Conservation (phyloP, 352 stramenopile species). For the Thalassiosira mediterranea region DNA sequence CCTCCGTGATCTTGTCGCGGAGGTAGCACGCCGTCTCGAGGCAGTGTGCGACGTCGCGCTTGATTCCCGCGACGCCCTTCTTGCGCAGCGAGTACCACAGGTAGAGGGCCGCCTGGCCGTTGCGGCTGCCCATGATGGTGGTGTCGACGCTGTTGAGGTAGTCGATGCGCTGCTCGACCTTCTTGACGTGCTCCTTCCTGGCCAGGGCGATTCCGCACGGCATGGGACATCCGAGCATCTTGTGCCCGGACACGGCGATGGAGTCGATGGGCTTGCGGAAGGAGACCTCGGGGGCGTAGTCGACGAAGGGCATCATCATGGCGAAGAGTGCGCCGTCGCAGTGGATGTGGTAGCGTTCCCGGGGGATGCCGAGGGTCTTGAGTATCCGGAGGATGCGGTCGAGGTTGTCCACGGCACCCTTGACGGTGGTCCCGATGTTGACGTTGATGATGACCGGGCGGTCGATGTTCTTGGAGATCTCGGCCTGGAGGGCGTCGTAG, state of each 20-base stretch:
- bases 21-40: constrained; percentile 83
- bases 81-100: constrained; percentile 84
- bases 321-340: constrained; percentile 83
- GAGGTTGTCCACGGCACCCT: constrained; percentile 84
- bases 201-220: constrained; percentile 81
- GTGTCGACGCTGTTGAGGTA: constrained; percentile 85
- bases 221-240: constrained; percentile 85
- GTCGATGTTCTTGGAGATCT: constrained; percentile 74
- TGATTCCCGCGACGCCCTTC: constrained; percentile 79
- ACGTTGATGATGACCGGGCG: constrained; percentile 83
- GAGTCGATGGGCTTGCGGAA: constrained; percentile 84
- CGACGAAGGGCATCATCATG: constrained; percentile 85
- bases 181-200: constrained; percentile 83
- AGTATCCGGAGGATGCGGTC: constrained; percentile 81
- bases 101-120: constrained; percentile 83
- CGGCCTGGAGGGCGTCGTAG: constrained; percentile 69
- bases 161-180: constrained; percentile 83
- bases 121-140: constrained; percentile 83
- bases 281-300: constrained; percentile 69
- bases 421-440: constrained; percentile 86
- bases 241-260: constrained; percentile 83
- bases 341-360: constrained; percentile 82
- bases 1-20: constrained; percentile 66
- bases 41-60: constrained; percentile 81
- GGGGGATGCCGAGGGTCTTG: constrained; percentile 68